Evolutionary conservation across 2,329 filamentous ascomycete species (phyloP).

Genomic region (Ophiostoma fasciatum): DNA sequence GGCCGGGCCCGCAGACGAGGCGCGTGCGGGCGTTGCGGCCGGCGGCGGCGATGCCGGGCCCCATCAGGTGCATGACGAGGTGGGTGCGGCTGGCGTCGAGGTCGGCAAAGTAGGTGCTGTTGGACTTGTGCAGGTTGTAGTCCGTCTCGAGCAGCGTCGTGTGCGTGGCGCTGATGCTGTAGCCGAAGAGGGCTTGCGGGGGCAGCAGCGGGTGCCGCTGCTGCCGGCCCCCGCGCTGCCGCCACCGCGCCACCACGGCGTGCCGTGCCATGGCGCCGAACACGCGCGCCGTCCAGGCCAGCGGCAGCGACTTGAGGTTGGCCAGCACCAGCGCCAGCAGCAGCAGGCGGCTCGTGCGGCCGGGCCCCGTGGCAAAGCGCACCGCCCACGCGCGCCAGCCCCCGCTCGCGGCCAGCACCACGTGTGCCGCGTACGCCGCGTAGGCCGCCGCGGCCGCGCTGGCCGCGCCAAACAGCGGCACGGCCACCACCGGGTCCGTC

Average conservation of each 20-base stretch:
- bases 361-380: slow-evolving; percentile 38
- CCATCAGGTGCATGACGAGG: slow-evolving; percentile 55
- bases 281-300: slow-evolving; percentile 49
- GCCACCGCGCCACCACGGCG: no score
- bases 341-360: slow-evolving; percentile 35
- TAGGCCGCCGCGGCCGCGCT: slow-evolving; percentile 29
- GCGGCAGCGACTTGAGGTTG: slow-evolving; percentile 62
- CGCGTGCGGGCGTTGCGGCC: slow-evolving; percentile 32
- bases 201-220: slow-evolving; percentile 14
- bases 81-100: slow-evolving; percentile 74
- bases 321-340: slow-evolving; percentile 40
- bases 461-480: slow-evolving; percentile 28
- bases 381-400: slow-evolving; percentile 25
- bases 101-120: slow-evolving; percentile 69
- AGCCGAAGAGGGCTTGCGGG: slow-evolving; percentile 23
- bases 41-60: slow-evolving; percentile 38
- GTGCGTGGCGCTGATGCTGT: slow-evolving; percentile 17
- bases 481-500: slow-evolving; percentile 19
- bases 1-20: slow-evolving; percentile 31
- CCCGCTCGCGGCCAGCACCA: slow-evolving; percentile 22
- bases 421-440: slow-evolving; percentile 17
- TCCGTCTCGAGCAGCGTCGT: slow-evolving; percentile 22
- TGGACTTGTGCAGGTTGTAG: slow-evolving; percentile 27
- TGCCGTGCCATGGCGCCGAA: slow-evolving; percentile 22
- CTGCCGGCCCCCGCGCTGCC: slow-evolving; percentile 3